A percentile compares a stretch with the other conserved stretches of the same genome.
These are phyloP conservation scores for Pythium grandisporangium DNA, from an alignment of 352 stramenopile species.

Conservation along the genomic window DNA sequence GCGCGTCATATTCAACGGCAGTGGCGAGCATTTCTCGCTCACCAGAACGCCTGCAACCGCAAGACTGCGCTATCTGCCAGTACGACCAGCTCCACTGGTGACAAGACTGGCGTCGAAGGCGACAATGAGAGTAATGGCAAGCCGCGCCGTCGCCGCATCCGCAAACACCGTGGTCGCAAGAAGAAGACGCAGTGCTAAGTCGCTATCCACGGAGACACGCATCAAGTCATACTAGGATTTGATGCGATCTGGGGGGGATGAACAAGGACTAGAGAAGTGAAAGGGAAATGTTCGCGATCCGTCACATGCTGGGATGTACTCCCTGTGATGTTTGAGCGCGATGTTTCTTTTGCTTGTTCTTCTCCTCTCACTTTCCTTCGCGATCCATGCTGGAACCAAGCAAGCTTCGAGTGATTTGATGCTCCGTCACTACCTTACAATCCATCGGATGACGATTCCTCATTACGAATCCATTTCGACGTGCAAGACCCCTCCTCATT, in stretches of 20 bases:
- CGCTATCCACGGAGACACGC: not conserved
- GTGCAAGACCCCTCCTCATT: too few relatives aligned
- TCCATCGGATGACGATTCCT: too few relatives aligned
- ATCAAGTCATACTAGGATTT: too few relatives aligned
- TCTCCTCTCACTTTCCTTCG: too few relatives aligned
- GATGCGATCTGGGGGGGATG: not conserved
- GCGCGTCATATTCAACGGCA: constrained; percentile 15
- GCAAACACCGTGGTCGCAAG: constrained; percentile 20
- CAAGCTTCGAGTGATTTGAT: too few relatives aligned
- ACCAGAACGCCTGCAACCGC: constrained; percentile 5
- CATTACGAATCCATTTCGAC: too few relatives aligned
- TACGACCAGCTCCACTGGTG: too few relatives aligned
- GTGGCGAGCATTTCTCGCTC: constrained; percentile 9
- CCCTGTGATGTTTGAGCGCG: constrained; percentile 15
- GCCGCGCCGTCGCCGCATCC: constrained; percentile 12
- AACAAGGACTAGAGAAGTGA: not conserved
- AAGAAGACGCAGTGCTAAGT: constrained; percentile 14
- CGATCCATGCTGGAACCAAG: too few relatives aligned
- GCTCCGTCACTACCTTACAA: too few relatives aligned
- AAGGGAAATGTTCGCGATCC: constrained; percentile 22
- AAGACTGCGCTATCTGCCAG: too few relatives aligned
- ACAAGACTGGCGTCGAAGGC: constrained; percentile 12
- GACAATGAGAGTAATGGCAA: constrained; percentile 5
- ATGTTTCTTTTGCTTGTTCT: constrained; percentile 11
- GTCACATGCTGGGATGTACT: constrained; percentile 3